These are phyloP conservation scores for Leccinum disarticulatum DNA, from an alignment of 768 basidiomycete genomes.

Conservation along the genomic window DNA sequence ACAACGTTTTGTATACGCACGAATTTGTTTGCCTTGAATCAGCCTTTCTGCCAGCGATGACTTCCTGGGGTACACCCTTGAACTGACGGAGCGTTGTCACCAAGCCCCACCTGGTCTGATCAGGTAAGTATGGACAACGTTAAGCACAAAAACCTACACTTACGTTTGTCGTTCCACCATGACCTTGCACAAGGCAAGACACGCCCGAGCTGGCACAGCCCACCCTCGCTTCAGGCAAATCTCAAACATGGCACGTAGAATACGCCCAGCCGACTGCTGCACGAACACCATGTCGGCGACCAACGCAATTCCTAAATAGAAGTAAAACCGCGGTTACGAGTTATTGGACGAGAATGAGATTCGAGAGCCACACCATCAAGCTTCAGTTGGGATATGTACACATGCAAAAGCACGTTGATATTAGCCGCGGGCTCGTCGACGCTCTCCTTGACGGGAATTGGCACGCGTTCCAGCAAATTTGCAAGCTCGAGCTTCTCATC, in stretches of 20 bases:
- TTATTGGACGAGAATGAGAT: not conserved
- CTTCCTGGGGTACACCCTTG: constrained; percentile 83
- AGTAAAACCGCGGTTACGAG: not conserved
- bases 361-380: constrained; percentile 60
- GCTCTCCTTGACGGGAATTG: constrained; percentile 95
- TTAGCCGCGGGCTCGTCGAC: constrained; percentile 97
- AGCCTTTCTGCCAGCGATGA: constrained; percentile 84
- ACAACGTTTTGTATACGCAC: constrained; percentile 41
- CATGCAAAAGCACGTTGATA: constrained; percentile 93
- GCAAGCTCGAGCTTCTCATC: constrained; percentile 86
- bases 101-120: constrained; percentile 78
- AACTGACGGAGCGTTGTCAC: constrained; percentile 98
- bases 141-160: not conserved
- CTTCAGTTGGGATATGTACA: constrained; percentile 92
- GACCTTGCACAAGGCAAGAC: constrained; percentile 92
- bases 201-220: constrained; percentile 90
- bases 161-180: no score
- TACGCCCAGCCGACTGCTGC: constrained; percentile 96
- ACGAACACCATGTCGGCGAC: constrained; percentile 96
- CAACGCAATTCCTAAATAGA: constrained; percentile 64
- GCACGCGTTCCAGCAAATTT: constrained; percentile 90
- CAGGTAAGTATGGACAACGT: not conserved
- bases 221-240: constrained; percentile 98
- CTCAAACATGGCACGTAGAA: constrained; percentile 95
- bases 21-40: constrained; percentile 99